These are phyloP conservation scores for Globisporangium camurandrum DNA, from an alignment of 352 stramenopile species.

Conservation along the genomic window DNA sequence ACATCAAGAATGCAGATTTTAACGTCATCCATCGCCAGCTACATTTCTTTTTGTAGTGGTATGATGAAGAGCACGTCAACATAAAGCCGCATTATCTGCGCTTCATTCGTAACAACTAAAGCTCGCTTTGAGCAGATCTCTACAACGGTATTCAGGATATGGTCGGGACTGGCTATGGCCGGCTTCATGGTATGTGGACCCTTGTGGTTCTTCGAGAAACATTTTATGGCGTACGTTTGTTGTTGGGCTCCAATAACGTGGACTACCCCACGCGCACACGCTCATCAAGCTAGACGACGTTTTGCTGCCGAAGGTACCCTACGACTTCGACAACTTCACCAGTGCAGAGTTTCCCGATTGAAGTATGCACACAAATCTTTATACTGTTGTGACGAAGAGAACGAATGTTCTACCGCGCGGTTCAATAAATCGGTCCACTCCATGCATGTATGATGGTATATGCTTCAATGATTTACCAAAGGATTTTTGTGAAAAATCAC, in stretches of 20 bases:
- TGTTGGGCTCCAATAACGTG: background rate
- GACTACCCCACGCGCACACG: background rate
- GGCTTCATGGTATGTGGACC: background rate
- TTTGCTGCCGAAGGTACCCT: background rate
- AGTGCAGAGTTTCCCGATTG: slow-evolving; percentile 9
- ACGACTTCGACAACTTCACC: slow-evolving; percentile 4
- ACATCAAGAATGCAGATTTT: background rate
- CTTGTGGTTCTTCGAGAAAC: background rate
- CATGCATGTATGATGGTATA: slow-evolving; percentile 16
- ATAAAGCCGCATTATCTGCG: background rate
- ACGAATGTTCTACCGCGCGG: slow-evolving; percentile 16
- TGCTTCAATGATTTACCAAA: slow-evolving; percentile 23
- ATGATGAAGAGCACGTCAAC: background rate
- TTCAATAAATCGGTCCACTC: background rate
- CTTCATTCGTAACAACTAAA: background rate
- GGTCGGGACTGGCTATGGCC: background rate
- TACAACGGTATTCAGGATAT: background rate
- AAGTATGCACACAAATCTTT: slow-evolving; percentile 1
- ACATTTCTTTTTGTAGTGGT: background rate
- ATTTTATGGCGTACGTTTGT: too few relatives aligned
- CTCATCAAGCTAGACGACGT: background rate
- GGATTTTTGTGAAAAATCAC: slow-evolving; percentile 4
- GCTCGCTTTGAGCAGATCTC: background rate
- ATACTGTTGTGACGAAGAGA: slow-evolving; percentile 1
- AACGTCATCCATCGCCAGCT: background rate